phyloP scores from a whole-genome alignment of 768 basidiomycete genomes.

The Trametopsis cervina region DNA sequence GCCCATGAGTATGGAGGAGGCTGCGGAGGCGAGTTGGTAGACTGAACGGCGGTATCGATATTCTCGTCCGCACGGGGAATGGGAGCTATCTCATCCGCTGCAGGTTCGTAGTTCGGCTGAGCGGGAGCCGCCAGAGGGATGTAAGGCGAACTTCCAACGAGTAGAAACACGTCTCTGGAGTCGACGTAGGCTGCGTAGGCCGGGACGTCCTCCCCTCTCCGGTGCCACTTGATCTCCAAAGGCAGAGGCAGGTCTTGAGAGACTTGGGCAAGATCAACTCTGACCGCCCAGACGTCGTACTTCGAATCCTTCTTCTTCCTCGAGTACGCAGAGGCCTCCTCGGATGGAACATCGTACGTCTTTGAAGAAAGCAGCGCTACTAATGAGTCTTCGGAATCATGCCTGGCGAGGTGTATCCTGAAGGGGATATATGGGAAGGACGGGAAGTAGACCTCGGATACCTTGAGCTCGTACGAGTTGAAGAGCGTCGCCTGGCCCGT shows the following conservation, averaged over 20 bases:
- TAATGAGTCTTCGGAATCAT: constrained; percentile 30
- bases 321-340: not conserved
- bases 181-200: constrained; percentile 44
- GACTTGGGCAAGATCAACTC: constrained; percentile 38
- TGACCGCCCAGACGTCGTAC: constrained; percentile 64
- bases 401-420: constrained; percentile 37
- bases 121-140: constrained; percentile 30
- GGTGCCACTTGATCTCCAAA: constrained; percentile 60
- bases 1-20: constrained; percentile 91
- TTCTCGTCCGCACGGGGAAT: constrained; percentile 59
- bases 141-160: constrained; percentile 56
- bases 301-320: constrained; percentile 20
- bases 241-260: constrained; percentile 26
- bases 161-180: constrained; percentile 39
- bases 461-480: constrained; percentile 43
- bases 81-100: constrained; percentile 58
- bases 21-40: constrained; percentile 28
- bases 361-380: constrained; percentile 54
- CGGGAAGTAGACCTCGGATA: constrained; percentile 18
- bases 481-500: constrained; percentile 36
- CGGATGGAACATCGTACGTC: constrained; percentile 25
- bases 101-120: constrained; percentile 43
- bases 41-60: constrained; percentile 33
- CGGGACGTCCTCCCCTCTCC: constrained; percentile 66
- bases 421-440: constrained; percentile 30